Percentiles rank a stretch among this genome's conserved stretches.
Evolutionary conservation across 306 rosid genomes (phyloP).

Genomic region (Medicago truncatula): DNA sequence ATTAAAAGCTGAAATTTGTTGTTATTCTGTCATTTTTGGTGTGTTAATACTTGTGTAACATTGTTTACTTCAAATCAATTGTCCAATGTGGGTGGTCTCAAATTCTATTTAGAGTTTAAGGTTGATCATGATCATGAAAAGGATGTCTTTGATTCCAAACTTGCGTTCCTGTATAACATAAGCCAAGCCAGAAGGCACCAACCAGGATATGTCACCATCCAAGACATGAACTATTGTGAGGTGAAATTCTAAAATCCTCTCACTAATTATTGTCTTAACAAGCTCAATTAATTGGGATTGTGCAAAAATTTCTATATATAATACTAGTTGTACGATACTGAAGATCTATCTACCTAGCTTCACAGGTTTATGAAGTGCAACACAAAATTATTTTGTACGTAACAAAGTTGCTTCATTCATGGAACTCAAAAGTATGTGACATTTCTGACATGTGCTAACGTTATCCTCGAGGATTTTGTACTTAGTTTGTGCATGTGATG

Average conservation of each 20-base stretch:
- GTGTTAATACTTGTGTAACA: slow-evolving; percentile 14
- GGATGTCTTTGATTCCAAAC: neutral
- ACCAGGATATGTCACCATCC: neutral
- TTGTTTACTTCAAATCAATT: slow-evolving; percentile 32
- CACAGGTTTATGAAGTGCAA: slow-evolving; percentile 7
- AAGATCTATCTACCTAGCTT: neutral
- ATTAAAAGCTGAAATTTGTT: slow-evolving; percentile 16
- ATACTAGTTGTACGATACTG: neutral
- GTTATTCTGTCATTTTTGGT: slow-evolving; percentile 8
- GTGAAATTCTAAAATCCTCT: neutral
- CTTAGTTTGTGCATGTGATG: slow-evolving; percentile 42
- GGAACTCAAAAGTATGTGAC: slow-evolving; percentile 19
- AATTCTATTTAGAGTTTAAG: slow-evolving; percentile 4
- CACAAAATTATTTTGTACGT: neutral
- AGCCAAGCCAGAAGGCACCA: slow-evolving; percentile 8
- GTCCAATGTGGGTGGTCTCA: neutral
- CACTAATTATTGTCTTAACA: neutral
- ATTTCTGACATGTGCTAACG: slow-evolving; percentile 22
- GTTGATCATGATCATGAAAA: slow-evolving; percentile 12
- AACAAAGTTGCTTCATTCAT: neutral
- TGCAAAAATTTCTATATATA: neutral
- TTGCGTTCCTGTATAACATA: neutral
- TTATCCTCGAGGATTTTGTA: slow-evolving; percentile 31
- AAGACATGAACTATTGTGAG: neutral
- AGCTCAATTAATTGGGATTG: neutral